Conservation (phyloP, 805 yeast genomes). For the Cyberlindnera maritima region DNA sequence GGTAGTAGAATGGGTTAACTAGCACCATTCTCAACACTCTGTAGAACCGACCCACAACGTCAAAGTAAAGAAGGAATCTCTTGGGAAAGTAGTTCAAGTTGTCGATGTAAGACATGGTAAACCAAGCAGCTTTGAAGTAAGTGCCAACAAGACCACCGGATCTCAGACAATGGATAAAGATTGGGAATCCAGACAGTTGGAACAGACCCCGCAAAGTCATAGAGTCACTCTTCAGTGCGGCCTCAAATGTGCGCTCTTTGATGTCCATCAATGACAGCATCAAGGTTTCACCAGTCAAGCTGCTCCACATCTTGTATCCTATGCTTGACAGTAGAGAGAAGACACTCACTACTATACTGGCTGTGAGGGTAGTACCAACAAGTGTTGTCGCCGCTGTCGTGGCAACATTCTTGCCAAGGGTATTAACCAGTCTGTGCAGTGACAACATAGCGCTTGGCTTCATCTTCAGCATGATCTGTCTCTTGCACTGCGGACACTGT, state of each 20-base stretch:
- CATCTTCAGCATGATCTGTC: constrained; percentile 8
- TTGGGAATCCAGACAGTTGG: constrained; percentile 31
- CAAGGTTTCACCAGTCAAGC: constrained; percentile 33
- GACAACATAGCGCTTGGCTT: constrained; percentile 10
- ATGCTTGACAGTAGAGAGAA: not conserved
- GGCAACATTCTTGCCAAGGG: not conserved
- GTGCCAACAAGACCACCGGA: constrained; percentile 16
- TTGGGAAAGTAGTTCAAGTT: constrained; percentile 6
- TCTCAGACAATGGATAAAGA: constrained; percentile 28
- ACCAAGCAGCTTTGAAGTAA: constrained; percentile 16
- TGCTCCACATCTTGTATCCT: constrained; percentile 30
- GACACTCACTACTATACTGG: not conserved
- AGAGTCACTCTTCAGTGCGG: constrained; percentile 13
- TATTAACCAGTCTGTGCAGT: not conserved
- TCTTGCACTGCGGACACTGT: constrained; percentile 15
- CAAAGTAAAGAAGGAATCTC: constrained; percentile 5
- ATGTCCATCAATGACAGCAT: constrained; percentile 31
- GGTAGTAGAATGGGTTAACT: constrained; percentile 35
- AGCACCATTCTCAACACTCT: constrained; percentile 21
- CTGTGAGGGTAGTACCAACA: not conserved
- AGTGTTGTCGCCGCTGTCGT: not conserved
- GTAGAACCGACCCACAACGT: constrained; percentile 11
- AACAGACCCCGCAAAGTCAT: constrained; percentile 12
- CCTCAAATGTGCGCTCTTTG: constrained; percentile 13
- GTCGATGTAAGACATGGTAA: not conserved